Percentiles rank a stretch among this genome's conserved stretches.
Evolutionary conservation across 306 rosid species (phyloP).

Genomic region (Rubus parviflorus): DNA sequence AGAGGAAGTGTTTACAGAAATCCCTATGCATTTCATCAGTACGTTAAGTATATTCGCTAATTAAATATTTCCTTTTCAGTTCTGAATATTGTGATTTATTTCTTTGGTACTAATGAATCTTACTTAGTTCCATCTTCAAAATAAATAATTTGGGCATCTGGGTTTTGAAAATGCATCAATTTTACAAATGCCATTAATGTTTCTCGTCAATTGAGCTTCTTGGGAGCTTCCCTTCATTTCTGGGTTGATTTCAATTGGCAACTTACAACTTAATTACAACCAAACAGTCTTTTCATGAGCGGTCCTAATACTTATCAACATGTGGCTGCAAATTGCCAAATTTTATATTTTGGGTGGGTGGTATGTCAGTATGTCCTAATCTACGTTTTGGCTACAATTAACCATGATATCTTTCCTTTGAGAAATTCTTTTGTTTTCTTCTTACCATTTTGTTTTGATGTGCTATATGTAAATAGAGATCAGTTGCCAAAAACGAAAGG

Average conservation of each 20-base stretch:
- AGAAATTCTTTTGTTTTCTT: background rate
- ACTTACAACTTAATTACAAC: background rate
- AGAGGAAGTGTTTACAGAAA: slow-evolving; percentile 25
- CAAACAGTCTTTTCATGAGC: background rate
- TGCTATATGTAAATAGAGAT: background rate
- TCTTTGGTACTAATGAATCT: background rate
- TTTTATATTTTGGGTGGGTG: background rate
- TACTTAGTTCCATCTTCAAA: no score
- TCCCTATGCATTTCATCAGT: slow-evolving; percentile 31
- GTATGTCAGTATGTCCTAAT: background rate
- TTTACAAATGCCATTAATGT: background rate
- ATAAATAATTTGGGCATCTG: background rate
- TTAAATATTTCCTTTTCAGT: background rate
- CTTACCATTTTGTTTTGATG: background rate
- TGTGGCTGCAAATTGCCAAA: background rate
- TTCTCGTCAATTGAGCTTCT: background rate
- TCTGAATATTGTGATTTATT: background rate
- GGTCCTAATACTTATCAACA: background rate
- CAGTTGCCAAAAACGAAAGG: background rate
- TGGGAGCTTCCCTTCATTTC: background rate
- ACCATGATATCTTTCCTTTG: background rate
- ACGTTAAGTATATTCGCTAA: background rate
- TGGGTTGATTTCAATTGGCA: background rate
- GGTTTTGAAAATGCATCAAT: background rate
- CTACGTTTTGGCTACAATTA: background rate